Evolutionary conservation across 2,329 filamentous ascomycete genomes (phyloP).

Genomic region (Fusarium agapanthi): DNA sequence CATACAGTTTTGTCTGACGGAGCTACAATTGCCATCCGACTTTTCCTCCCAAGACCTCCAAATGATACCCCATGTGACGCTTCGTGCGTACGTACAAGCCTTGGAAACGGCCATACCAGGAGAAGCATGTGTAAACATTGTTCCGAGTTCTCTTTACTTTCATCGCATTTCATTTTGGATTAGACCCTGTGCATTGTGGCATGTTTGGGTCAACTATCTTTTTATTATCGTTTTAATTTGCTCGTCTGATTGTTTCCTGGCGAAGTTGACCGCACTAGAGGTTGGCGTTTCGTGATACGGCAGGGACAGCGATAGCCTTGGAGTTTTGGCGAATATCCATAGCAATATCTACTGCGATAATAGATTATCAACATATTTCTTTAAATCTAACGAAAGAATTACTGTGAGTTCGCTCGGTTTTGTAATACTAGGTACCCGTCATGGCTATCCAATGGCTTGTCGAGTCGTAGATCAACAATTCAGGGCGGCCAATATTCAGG

Average conservation of each 20-base stretch:
- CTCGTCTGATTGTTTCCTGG: conserved; percentile 29
- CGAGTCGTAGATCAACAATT: background rate
- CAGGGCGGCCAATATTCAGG: background rate
- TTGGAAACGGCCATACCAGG: conserved; percentile 21
- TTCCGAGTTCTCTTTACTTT: conserved; percentile 12
- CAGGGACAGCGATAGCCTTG: conserved; percentile 21
- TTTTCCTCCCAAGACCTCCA: conserved; percentile 34
- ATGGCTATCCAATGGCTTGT: background rate
- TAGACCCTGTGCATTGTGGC: conserved; percentile 19
- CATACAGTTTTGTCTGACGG: conserved; percentile 13
- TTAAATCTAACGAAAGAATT: background rate
- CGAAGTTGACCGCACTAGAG: conserved; percentile 29
- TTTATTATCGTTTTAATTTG: background rate
- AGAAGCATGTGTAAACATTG: conserved; percentile 17
- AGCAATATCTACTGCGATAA: conserved; percentile 21
- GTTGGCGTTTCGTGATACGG: conserved; percentile 34
- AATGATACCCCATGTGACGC: conserved; percentile 41
- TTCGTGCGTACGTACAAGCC: conserved; percentile 25
- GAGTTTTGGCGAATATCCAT: conserved; percentile 29
- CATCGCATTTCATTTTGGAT: background rate
- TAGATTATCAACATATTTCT: conserved; percentile 6
- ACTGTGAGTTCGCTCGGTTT: background rate
- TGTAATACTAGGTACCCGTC: background rate
- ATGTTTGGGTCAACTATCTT: conserved; percentile 3
- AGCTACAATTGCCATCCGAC: conserved; percentile 33